Percentiles rank a stretch among this genome's conserved stretches.
Evolutionary conservation across 2,329 filamentous ascomycete genomes (phyloP).

Genomic region (Fusarium oligoseptatum): DNA sequence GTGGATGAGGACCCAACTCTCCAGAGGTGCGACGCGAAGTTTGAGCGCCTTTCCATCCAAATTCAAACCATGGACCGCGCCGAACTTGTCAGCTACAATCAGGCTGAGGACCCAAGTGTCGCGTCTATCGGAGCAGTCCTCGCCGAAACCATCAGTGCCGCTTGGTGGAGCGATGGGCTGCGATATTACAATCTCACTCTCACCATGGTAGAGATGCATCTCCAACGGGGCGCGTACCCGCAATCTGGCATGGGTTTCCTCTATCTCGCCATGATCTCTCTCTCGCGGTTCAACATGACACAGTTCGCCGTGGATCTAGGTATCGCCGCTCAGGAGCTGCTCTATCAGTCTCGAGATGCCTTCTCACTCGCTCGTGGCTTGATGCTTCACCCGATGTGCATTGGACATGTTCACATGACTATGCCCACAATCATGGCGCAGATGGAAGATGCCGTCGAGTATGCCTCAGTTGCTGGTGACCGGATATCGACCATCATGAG

Average conservation of each 20-base stretch:
- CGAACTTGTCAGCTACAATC: constrained; percentile 59
- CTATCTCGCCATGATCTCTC: constrained; percentile 75
- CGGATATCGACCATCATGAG: constrained; percentile 79
- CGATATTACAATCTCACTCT: constrained; percentile 80
- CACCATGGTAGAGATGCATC: constrained; percentile 75
- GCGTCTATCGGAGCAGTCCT: constrained; percentile 77
- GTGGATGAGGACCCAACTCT: constrained; percentile 76
- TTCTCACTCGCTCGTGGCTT: constrained; percentile 77
- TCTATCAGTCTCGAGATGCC: constrained; percentile 72
- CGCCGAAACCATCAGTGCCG: constrained; percentile 76
- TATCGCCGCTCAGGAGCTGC: constrained; percentile 71
- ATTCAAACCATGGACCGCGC: constrained; percentile 69
- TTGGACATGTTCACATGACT: constrained; percentile 78
- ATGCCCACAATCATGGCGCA: constrained; percentile 69
- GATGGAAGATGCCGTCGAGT: constrained; percentile 76
- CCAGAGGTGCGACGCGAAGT: constrained; percentile 83
- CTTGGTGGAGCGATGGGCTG: constrained; percentile 79
- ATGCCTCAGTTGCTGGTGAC: constrained; percentile 76
- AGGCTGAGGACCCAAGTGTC: constrained; percentile 65
- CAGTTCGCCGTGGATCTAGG: constrained; percentile 76
- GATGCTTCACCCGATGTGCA: constrained; percentile 76
- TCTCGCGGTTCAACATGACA: constrained; percentile 78
- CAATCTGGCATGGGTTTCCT: constrained; percentile 78
- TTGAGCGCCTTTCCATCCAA: constrained; percentile 71
- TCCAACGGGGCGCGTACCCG: constrained; percentile 74